These are phyloP conservation scores for Physcomitrellopsis africana DNA, from an alignment of 225 moss, liverwort and hornwort genomes.

Conservation along the genomic window DNA sequence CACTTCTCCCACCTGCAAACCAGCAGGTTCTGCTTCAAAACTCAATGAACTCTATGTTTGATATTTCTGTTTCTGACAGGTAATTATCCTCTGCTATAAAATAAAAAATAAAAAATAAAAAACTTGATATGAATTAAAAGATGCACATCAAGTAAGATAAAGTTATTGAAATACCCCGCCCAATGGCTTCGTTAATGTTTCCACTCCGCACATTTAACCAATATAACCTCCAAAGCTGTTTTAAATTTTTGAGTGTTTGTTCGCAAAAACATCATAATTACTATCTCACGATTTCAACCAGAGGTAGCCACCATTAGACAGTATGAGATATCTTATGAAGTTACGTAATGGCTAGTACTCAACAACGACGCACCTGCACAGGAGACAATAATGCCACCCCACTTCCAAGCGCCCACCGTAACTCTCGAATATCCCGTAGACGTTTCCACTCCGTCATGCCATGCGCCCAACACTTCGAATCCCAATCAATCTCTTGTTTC, in stretches of 20 bases:
- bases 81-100: too few relatives aligned
- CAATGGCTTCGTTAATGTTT: background rate
- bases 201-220: background rate
- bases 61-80: background rate
- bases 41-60: background rate
- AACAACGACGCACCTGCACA: conserved; percentile 59
- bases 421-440: conserved; percentile 79
- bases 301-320: background rate
- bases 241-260: background rate
- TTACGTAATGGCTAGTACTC: background rate
- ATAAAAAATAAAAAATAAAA: too few relatives aligned
- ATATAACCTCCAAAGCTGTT: background rate
- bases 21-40: conserved; percentile 17
- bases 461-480: conserved; percentile 84
- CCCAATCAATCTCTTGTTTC: conserved; percentile 79
- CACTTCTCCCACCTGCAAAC: conserved; percentile 75
- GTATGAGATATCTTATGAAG: background rate
- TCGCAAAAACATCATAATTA: background rate
- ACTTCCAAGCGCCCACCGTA: conserved; percentile 84
- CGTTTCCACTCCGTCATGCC: conserved; percentile 91
- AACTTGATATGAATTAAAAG: too few relatives aligned
- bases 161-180: too few relatives aligned
- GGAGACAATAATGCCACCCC: conserved; percentile 79
- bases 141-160: too few relatives aligned
- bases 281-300: conserved; percentile 3